These are phyloP conservation scores for Penicillium hordei DNA, from an alignment of 2,329 filamentous ascomycete species.

Conservation along the genomic window DNA sequence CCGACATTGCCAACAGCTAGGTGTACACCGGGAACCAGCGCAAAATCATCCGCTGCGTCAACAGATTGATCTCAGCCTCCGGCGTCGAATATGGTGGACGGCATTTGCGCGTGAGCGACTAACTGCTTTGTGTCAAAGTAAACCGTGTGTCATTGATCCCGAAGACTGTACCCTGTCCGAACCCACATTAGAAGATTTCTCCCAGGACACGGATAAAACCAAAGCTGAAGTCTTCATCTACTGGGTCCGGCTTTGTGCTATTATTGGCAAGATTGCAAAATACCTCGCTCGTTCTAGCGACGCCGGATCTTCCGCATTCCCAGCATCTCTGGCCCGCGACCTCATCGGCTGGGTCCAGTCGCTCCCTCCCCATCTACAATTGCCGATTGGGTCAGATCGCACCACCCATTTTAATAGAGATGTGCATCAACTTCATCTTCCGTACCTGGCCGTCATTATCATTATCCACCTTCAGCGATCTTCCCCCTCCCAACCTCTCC, in stretches of 20 bases:
- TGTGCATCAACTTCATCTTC: background rate
- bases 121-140: slow-evolving; percentile 47
- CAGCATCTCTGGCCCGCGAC: slow-evolving; percentile 32
- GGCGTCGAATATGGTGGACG: slow-evolving; percentile 47
- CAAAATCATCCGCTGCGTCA: slow-evolving; percentile 19
- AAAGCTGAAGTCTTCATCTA: slow-evolving; percentile 45
- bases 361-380: slow-evolving; percentile 35
- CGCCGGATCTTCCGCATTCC: slow-evolving; percentile 18
- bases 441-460: background rate
- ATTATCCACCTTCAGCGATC: slow-evolving; percentile 36
- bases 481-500: slow-evolving; percentile 41
- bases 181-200: slow-evolving; percentile 42
- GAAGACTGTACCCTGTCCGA: slow-evolving; percentile 45
- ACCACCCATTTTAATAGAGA: background rate
- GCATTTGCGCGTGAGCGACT: slow-evolving; percentile 44
- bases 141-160: slow-evolving; percentile 47
- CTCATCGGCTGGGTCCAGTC: slow-evolving; percentile 39
- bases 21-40: slow-evolving; percentile 44
- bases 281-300: slow-evolving; percentile 31
- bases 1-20: slow-evolving; percentile 47
- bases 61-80: slow-evolving; percentile 28
- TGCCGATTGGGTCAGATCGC: slow-evolving; percentile 26
- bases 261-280: slow-evolving; percentile 45
- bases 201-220: slow-evolving; percentile 25
- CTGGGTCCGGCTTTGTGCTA: slow-evolving; percentile 45